phyloP scores from a whole-genome alignment of 2,329 filamentous ascomycete genomes.

The Curvularia spicifera region DNA sequence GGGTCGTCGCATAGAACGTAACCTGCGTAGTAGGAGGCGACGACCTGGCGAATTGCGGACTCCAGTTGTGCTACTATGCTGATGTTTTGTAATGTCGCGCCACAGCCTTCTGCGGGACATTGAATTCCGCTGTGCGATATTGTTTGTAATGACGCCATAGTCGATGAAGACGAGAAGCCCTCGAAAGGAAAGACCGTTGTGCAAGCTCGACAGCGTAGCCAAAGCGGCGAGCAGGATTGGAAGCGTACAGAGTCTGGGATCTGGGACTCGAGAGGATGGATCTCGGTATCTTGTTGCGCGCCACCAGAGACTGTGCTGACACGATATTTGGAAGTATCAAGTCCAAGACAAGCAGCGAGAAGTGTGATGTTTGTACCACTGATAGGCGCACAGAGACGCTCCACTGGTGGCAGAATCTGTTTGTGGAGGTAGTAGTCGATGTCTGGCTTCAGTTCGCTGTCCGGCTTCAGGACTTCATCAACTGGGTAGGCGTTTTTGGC shows the following conservation, averaged over 20 bases:
- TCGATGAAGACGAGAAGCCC: conserved; percentile 61
- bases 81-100: conserved; percentile 68
- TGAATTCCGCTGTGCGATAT: conserved; percentile 75
- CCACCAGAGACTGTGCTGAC: conserved; percentile 66
- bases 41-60: conserved; percentile 77
- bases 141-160: conserved; percentile 27
- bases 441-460: conserved; percentile 79
- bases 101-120: conserved; percentile 71
- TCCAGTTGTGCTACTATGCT: conserved; percentile 88
- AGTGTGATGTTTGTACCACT: conserved; percentile 87
- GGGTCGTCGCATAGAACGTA: conserved; percentile 91
- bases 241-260: conserved; percentile 92
- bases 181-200: conserved; percentile 75
- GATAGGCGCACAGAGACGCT: conserved; percentile 96
- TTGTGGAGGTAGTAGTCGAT: conserved; percentile 99
- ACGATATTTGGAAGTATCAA: conserved; percentile 87
- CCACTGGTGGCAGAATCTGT: conserved; percentile 96
- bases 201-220: conserved; percentile 82
- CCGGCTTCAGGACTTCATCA: conserved; percentile 80
- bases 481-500: conserved; percentile 90
- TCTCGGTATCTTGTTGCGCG: conserved; percentile 53
- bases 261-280: conserved; percentile 91
- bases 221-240: conserved; percentile 76
- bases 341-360: conserved; percentile 89
- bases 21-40: conserved; percentile 86